These are phyloP conservation scores for Sclerotinia subarctica DNA, from an alignment of 2,329 filamentous ascomycete genomes.

Conservation along the genomic window DNA sequence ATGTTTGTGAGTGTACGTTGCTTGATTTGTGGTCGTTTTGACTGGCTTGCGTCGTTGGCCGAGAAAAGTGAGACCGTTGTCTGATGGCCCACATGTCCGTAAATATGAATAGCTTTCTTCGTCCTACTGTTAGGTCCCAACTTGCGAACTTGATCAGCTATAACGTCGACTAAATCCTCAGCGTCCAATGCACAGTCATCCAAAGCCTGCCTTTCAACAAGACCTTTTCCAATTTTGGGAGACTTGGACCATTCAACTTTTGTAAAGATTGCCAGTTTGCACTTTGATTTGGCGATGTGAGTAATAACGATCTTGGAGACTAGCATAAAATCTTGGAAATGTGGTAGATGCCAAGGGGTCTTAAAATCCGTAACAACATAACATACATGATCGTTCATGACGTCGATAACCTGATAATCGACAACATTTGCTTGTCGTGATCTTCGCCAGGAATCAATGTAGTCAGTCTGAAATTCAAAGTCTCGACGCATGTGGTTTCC, in stretches of 20 bases:
- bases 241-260: slow-evolving; percentile 81
- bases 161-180: slow-evolving; percentile 70
- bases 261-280: slow-evolving; percentile 84
- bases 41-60: slow-evolving; percentile 42
- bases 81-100: slow-evolving; percentile 70
- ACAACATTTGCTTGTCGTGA: slow-evolving; percentile 60
- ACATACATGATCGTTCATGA: slow-evolving; percentile 71
- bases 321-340: slow-evolving; percentile 73
- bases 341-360: slow-evolving; percentile 70
- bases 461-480: slow-evolving; percentile 75
- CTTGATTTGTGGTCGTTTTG: slow-evolving; percentile 57
- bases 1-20: slow-evolving; percentile 63
- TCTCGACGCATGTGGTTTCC: slow-evolving; percentile 70
- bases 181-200: slow-evolving; percentile 71
- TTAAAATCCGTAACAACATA: slow-evolving; percentile 63
- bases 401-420: slow-evolving; percentile 84
- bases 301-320: slow-evolving; percentile 93
- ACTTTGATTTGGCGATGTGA: slow-evolving; percentile 85
- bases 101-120: slow-evolving; percentile 74
- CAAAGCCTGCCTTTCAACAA: slow-evolving; percentile 69
- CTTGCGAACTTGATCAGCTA: slow-evolving; percentile 73
- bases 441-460: slow-evolving; percentile 62
- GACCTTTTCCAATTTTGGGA: slow-evolving; percentile 56
- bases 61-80: slow-evolving; percentile 61
- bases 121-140: slow-evolving; percentile 72